These are phyloP conservation scores for Chaetomiaceae sp. DNA, from an alignment of 2,329 filamentous ascomycete species.

Conservation along the genomic window DNA sequence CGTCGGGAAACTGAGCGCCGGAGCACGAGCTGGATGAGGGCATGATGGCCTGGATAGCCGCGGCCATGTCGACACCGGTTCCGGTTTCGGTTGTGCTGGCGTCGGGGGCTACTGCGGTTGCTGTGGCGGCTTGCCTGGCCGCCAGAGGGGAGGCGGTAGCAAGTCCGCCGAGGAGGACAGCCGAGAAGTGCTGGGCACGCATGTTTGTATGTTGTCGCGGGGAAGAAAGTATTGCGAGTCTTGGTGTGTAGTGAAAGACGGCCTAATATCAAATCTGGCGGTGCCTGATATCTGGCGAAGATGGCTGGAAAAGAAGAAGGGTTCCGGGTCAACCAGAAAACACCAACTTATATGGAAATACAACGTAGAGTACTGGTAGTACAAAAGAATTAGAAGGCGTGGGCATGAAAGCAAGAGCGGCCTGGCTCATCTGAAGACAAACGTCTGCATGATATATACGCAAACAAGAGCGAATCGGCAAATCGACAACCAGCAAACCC, in stretches of 20 bases:
- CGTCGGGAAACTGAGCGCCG: slow-evolving; percentile 42
- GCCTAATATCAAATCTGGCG: slow-evolving; percentile 1
- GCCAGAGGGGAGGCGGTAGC: slow-evolving; percentile 29
- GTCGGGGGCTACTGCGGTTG: background rate
- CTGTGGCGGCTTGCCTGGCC: slow-evolving; percentile 22
- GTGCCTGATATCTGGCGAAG: too few species aligned
- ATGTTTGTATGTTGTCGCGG: slow-evolving; percentile 1
- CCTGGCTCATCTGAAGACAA: background rate
- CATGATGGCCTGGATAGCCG: slow-evolving; percentile 50
- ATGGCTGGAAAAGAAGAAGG: too few species aligned
- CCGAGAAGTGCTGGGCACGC: slow-evolving; percentile 18
- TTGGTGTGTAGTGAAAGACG: background rate
- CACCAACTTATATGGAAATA: background rate
- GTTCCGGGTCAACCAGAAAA: background rate
- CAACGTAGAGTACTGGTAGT: too few species aligned
- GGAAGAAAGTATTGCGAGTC: background rate
- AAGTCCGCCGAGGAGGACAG: slow-evolving; percentile 28
- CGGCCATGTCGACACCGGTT: slow-evolving; percentile 1
- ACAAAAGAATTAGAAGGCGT: background rate
- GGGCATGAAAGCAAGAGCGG: background rate
- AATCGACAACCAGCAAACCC: background rate
- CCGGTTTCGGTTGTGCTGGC: background rate
- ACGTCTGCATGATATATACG: background rate
- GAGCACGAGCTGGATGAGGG: slow-evolving; percentile 53
- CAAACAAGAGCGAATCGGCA: background rate